Percentiles rank a stretch among this genome's conserved stretches.
Conservation (phyloP, 495 filamentous ascomycete species). For the Hyaloscypha bicolor region DNA sequence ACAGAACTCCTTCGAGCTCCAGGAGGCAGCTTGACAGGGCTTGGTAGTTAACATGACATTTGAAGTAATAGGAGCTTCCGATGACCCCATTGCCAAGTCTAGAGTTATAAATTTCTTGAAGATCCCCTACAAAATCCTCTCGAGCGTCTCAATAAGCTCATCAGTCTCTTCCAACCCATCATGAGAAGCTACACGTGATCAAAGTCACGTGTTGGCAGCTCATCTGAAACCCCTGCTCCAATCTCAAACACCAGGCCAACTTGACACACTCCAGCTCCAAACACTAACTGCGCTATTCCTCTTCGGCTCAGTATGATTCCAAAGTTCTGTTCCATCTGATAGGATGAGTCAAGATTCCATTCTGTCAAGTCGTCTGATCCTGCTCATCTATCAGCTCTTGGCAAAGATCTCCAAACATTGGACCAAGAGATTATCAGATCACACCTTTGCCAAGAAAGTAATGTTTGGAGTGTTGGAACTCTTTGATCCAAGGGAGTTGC, state of each 20-base stretch:
- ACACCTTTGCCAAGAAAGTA: neutral
- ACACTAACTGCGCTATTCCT: neutral
- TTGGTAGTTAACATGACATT: too few species aligned
- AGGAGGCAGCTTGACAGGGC: too few species aligned
- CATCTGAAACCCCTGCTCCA: neutral
- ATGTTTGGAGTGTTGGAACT: neutral
- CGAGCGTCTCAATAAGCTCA: too few species aligned
- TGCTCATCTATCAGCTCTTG: neutral
- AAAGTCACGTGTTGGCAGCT: neutral
- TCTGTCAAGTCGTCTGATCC: neutral
- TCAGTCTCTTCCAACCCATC: neutral
- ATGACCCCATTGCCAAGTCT: too few species aligned
- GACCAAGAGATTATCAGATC: neutral
- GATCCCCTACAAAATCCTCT: too few species aligned
- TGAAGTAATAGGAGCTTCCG: too few species aligned
- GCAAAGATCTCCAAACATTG: neutral
- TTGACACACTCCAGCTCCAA: neutral
- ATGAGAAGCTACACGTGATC: neutral
- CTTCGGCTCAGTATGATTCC: neutral
- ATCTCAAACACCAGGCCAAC: neutral
- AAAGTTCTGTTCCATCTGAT: conserved; percentile 8
- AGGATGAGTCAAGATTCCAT: neutral
- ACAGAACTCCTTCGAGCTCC: too few species aligned
- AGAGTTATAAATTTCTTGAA: too few species aligned
- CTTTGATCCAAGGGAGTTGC: neutral